These are phyloP conservation scores for Abrus precatorius DNA, from an alignment of 306 rosid species.

Conservation along the genomic window DNA sequence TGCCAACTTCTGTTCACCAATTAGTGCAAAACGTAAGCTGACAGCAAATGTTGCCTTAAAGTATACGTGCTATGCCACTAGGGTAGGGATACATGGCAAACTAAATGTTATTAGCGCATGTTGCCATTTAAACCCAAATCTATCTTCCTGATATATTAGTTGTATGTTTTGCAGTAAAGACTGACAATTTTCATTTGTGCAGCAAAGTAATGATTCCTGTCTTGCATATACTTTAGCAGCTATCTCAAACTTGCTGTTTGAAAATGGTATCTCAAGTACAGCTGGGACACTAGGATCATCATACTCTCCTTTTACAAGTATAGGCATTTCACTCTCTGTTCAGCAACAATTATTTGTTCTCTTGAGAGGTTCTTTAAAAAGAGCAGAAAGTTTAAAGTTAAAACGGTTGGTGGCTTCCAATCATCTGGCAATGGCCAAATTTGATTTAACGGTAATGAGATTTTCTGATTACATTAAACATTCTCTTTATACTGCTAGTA, in stretches of 20 bases:
- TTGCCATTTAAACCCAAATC: constrained; percentile 30
- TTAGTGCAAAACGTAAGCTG: constrained; percentile 42
- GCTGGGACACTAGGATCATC: constrained; percentile 89
- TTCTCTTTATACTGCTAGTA: constrained; percentile 23
- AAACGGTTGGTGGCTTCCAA: constrained; percentile 89
- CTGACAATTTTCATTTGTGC: constrained; percentile 59
- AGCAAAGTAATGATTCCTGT: constrained; percentile 95
- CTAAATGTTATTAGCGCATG: constrained; percentile 16
- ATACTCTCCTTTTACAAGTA: constrained; percentile 83
- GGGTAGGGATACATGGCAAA: neutral
- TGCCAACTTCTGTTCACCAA: constrained; percentile 13
- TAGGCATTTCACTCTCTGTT: constrained; percentile 86
- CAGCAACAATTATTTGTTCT: constrained; percentile 96
- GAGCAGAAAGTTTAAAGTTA: constrained; percentile 93
- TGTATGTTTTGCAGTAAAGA: constrained; percentile 39
- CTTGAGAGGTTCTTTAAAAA: constrained; percentile 89
- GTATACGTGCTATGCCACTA: constrained; percentile 28
- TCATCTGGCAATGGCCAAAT: constrained; percentile 96
- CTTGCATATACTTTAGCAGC: constrained; percentile 95
- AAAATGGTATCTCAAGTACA: constrained; percentile 92
- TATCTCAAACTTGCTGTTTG: constrained; percentile 91
- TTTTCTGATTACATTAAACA: constrained; percentile 36
- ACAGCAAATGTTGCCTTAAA: constrained; percentile 32
- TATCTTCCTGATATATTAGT: constrained; percentile 33
- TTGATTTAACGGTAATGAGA: constrained; percentile 82